Conservation (phyloP, 2,329 filamentous ascomycete genomes). For the Cercospora janseana region DNA sequence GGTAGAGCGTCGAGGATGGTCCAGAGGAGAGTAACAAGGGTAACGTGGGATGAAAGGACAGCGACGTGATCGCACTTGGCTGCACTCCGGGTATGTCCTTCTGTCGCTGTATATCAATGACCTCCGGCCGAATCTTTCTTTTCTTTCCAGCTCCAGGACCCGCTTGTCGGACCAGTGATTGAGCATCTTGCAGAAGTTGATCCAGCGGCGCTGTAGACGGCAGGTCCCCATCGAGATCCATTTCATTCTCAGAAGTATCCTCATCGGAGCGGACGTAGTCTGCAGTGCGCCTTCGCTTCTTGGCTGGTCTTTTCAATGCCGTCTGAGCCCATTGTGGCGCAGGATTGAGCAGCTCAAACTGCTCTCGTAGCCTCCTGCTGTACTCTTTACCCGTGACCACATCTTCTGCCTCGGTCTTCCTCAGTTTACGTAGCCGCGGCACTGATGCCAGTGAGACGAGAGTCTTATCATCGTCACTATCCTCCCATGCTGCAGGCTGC, state of each 20-base stretch:
- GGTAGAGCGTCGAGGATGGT: conserved; percentile 76
- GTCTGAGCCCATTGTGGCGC: conserved; percentile 60
- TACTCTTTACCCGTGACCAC: conserved; percentile 85
- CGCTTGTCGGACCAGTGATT: conserved; percentile 58
- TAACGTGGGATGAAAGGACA: conserved; percentile 85
- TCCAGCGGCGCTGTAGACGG: conserved; percentile 75
- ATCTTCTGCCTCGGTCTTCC: conserved; percentile 78
- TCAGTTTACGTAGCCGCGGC: conserved; percentile 75
- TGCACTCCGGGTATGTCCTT: conserved; percentile 80
- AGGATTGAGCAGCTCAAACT: conserved; percentile 61
- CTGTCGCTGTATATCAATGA: conserved; percentile 83
- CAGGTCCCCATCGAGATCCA: conserved; percentile 56
- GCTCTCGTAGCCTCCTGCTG: conserved; percentile 71
- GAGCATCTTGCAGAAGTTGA: conserved; percentile 72
- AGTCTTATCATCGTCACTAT: conserved; percentile 91
- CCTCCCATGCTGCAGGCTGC: conserved; percentile 73
- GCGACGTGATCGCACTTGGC: conserved; percentile 71
- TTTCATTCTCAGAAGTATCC: conserved; percentile 48
- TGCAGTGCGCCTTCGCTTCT: conserved; percentile 49
- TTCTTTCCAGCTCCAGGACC: conserved; percentile 54
- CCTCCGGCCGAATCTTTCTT: conserved; percentile 77
- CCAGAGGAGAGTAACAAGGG: conserved; percentile 89
- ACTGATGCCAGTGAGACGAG: conserved; percentile 76
- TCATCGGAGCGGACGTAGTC: conserved; percentile 40
- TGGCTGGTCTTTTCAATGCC: conserved; percentile 41